phyloP scores from a whole-genome alignment of 202 grass and related monocot genomes.

The Eragrostis tef region DNA sequence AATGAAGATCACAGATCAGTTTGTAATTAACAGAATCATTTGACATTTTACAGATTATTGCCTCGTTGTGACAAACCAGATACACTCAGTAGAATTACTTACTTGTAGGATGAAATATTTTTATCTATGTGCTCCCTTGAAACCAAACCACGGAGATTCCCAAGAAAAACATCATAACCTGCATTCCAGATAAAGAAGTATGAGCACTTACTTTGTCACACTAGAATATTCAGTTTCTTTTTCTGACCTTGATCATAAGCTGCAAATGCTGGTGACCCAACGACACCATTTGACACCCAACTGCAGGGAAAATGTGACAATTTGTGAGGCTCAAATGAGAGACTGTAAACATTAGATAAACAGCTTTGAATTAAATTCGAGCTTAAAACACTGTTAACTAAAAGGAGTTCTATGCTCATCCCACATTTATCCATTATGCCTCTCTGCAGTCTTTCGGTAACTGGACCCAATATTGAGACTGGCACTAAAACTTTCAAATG shows the following conservation, averaged over 20 bases:
- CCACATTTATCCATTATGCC: background rate
- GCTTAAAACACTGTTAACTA: background rate
- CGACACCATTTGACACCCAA: slow-evolving; percentile 97
- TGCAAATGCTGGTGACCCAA: slow-evolving; percentile 97
- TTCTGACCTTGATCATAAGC: slow-evolving; percentile 92
- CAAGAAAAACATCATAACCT: slow-evolving; percentile 99
- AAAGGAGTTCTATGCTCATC: background rate
- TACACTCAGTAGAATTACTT: slow-evolving; percentile 42
- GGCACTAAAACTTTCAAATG: background rate
- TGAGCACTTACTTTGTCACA: slow-evolving; percentile 28
- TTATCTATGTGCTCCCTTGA: slow-evolving; percentile 87
- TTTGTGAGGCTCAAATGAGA: slow-evolving; percentile 34
- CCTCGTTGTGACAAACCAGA: slow-evolving; percentile 6
- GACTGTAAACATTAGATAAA: background rate
- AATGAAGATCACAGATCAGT: background rate
- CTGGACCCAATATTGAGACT: background rate
- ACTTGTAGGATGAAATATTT: slow-evolving; percentile 89
- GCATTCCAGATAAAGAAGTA: slow-evolving; percentile 16
- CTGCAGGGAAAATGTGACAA: slow-evolving; percentile 44
- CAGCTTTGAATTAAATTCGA: background rate
- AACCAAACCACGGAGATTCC: slow-evolving; percentile 89
- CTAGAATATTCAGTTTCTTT: slow-evolving; percentile 21
- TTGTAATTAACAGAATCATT: slow-evolving; percentile 21
- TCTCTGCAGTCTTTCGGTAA: background rate
- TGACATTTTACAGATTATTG: background rate